Conservation (phyloP, 371 early-diverging fungal genomes). For the Sporodiniella umbellata region DNA sequence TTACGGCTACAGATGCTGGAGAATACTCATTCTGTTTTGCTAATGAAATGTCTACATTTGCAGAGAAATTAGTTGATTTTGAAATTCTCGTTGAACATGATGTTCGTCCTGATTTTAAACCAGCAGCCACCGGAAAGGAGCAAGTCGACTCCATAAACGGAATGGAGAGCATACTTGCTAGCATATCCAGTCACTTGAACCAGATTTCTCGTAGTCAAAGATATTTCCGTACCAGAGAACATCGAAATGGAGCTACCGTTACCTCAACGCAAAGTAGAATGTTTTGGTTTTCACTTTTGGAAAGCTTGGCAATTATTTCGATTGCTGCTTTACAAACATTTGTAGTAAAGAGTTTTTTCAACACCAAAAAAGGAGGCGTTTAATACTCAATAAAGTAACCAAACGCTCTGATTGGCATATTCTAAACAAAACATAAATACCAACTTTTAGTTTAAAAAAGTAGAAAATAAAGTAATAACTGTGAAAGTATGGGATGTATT, state of each 20-base stretch:
- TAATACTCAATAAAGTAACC: slow-evolving; percentile 5
- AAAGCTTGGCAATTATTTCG: slow-evolving; percentile 68
- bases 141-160: slow-evolving; percentile 51
- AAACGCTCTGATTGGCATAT: too few relatives aligned
- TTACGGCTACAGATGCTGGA: slow-evolving; percentile 77
- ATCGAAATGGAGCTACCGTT: slow-evolving; percentile 84
- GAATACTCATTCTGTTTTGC: slow-evolving; percentile 93
- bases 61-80: slow-evolving; percentile 88
- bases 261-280: slow-evolving; percentile 74
- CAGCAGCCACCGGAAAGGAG: slow-evolving; percentile 11
- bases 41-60: slow-evolving; percentile 84
- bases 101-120: slow-evolving; percentile 27
- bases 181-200: slow-evolving; percentile 53
- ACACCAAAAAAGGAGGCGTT: slow-evolving; percentile 59
- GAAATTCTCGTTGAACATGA: slow-evolving; percentile 90
- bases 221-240: slow-evolving; percentile 82
- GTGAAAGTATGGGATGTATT: too few relatives aligned
- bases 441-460: not conserved
- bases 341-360: slow-evolving; percentile 73
- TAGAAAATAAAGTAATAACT: too few relatives aligned
- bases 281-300: slow-evolving; percentile 84
- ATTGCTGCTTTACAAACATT: slow-evolving; percentile 86
- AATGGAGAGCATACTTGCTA: slow-evolving; percentile 61
- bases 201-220: slow-evolving; percentile 72
- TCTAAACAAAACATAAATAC: not conserved